Percentiles rank a stretch among this genome's conserved stretches.
Evolutionary conservation across 371 early-diverging fungal species (phyloP).

Genomic region (Apophysomyces elegans): DNA sequence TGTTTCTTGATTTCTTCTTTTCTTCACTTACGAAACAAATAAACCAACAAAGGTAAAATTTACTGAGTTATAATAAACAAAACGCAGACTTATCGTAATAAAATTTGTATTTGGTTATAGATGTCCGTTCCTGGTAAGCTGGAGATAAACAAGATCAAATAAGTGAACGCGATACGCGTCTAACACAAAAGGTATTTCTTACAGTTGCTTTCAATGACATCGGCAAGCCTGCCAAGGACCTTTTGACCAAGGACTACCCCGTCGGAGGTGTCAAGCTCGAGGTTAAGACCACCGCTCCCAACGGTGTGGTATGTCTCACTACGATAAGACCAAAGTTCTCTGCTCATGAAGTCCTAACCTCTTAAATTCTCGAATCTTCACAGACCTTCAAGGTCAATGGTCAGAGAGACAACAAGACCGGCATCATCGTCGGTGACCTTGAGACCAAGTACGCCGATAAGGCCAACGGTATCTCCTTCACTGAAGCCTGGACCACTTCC

Average conservation of each 20-base stretch:
- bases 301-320: conserved; percentile 84
- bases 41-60: conserved; percentile 3
- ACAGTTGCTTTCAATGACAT: conserved; percentile 87
- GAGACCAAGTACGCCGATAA: conserved; percentile 96
- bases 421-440: conserved; percentile 92
- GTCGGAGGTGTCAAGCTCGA: conserved; percentile 94
- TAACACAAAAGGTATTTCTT: not conserved
- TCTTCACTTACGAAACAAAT: not conserved
- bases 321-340: not conserved
- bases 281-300: conserved; percentile 92
- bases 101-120: conserved; percentile 8
- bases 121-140: conserved; percentile 37
- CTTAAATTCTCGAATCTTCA: not conserved
- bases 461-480: conserved; percentile 90
- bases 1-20: not conserved
- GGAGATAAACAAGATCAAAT: not conserved
- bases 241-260: conserved; percentile 96
- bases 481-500: conserved; percentile 94
- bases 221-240: conserved; percentile 94
- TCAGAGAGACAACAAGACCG: conserved; percentile 91
- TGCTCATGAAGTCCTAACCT: not conserved
- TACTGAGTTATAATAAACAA: not conserved
- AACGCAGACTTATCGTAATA: not conserved
- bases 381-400: conserved; percentile 96
- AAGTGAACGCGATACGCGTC: not conserved